Evolutionary conservation across 805 yeast species (phyloP), one percentile per base, ranked within the genome.

Genomic region (Candida arabinofermentans): DNA sequence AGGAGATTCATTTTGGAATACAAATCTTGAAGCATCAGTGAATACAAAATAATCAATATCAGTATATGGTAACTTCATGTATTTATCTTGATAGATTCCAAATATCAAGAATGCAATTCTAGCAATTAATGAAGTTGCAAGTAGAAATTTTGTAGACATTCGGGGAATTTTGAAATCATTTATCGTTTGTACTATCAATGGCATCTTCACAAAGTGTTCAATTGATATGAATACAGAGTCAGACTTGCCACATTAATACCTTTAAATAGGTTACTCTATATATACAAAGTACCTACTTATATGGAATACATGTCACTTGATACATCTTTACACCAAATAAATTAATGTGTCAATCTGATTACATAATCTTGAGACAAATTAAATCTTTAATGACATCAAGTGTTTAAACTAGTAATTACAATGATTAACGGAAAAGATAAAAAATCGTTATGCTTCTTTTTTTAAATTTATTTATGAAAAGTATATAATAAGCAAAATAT

Each of bases 31-130:
- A 8, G 99, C 98, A 67, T 93, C 98, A 2, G 95, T 79, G 60
- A 93, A 93, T 36, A 93, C 99, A 59, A 79, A 71, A 64, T 93
- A 93, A 62, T 93, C 99, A 37, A 93, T 85, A 55, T 93, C 99
- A 0, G 99, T 93, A 66, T 88, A 93, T 48, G 84, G 83, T 16
- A 90, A 84, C 9, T 79, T 78, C 79, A 86, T 77, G 49, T 77
- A 64, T 4, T 75, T 72, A 62, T 93, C 99, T 62, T 93, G 99
- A 59, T 86, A 89, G 2, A 85, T 62, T 0, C 99, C 98, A 66
- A 78, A 93, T 4, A 67, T 50, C 51, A 88, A 79, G 55, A 91
- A 84, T 3, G 67, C 83, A 4, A 79, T 42, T 43, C 97, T 69
- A 26, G 79, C 43, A 0, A 58, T 2, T 7, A 62, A 40, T 2